A percentile compares a stretch with the other conserved stretches of the same genome.
These are phyloP conservation scores for Penicillium cosmopolitanum DNA, from an alignment of 495 filamentous ascomycete species.

Conservation along the genomic window DNA sequence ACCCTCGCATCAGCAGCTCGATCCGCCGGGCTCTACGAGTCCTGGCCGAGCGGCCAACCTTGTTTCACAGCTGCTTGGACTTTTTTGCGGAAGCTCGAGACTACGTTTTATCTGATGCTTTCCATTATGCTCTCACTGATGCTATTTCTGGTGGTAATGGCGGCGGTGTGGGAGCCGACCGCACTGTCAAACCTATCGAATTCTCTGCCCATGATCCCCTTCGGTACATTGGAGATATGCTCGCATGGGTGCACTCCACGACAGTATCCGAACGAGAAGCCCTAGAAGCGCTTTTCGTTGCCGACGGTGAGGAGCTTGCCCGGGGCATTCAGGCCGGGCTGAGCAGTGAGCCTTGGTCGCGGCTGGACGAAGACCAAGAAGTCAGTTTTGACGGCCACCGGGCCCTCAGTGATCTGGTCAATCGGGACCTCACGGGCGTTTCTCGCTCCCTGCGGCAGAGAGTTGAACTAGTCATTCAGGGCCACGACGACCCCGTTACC, in stretches of 20 bases:
- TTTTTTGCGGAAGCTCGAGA: slow-evolving; percentile 92
- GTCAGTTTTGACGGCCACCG: slow-evolving; percentile 77
- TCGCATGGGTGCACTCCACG: slow-evolving; percentile 94
- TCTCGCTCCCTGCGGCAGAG: slow-evolving; percentile 77
- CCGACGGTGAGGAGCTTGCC: slow-evolving; percentile 88
- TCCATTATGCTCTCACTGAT: slow-evolving; percentile 88
- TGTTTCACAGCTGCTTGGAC: slow-evolving; percentile 94
- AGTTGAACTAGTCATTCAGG: slow-evolving; percentile 88
- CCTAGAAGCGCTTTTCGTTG: slow-evolving; percentile 86
- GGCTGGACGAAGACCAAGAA: slow-evolving; percentile 60
- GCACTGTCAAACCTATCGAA: slow-evolving; percentile 86
- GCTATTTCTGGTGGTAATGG: slow-evolving; percentile 46
- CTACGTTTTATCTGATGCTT: slow-evolving; percentile 83
- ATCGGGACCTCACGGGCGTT: slow-evolving; percentile 80
- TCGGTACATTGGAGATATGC: slow-evolving; percentile 95
- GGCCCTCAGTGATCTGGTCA: slow-evolving; percentile 85
- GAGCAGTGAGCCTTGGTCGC: slow-evolving; percentile 86
- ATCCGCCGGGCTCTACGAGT: slow-evolving; percentile 85
- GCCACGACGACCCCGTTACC: slow-evolving; percentile 85
- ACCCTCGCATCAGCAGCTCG: slow-evolving; percentile 85
- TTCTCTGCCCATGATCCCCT: slow-evolving; percentile 89
- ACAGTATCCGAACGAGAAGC: slow-evolving; percentile 93
- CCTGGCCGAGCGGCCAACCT: slow-evolving; percentile 82
- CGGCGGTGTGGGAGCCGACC: slow-evolving; percentile 35
- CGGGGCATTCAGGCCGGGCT: slow-evolving; percentile 82